Percentiles rank a stretch among this genome's conserved stretches.
Evolutionary conservation across 2,329 filamentous ascomycete species (phyloP).

Genomic region (Fusarium xyrophilum): DNA sequence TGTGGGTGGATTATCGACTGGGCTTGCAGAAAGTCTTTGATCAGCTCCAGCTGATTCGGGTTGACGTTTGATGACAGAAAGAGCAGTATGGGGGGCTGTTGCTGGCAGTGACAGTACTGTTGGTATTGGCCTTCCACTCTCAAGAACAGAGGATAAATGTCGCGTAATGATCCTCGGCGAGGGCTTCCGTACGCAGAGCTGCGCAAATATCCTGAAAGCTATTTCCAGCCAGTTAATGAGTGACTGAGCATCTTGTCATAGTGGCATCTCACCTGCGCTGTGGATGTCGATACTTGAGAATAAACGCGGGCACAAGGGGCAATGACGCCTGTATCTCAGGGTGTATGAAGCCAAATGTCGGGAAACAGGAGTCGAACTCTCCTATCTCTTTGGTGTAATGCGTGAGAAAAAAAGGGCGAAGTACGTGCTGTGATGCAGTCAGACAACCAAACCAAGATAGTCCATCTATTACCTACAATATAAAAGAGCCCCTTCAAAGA

Average conservation of each 20-base stretch:
- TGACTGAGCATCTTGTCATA: accelerated
- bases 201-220: background rate
- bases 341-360: background rate
- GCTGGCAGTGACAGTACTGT: background rate
- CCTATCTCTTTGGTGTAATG: background rate
- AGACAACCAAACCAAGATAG: accelerated
- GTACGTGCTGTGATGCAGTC: background rate
- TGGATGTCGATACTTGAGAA: background rate
- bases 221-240: accelerated
- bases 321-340: background rate
- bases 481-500: background rate
- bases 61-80: background rate
- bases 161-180: background rate
- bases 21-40: accelerated
- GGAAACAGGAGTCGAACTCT: background rate
- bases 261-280: background rate
- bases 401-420: background rate
- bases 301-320: background rate
- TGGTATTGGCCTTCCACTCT: background rate
- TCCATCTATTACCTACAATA: background rate
- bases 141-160: background rate
- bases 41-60: accelerated
- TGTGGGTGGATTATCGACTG: accelerated
- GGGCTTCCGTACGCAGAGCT: accelerated
- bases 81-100: background rate